Base-by-base conservation (phyloP, 2,329 filamentous ascomycete genomes). In the Tolypocladium tropicale region DNA sequence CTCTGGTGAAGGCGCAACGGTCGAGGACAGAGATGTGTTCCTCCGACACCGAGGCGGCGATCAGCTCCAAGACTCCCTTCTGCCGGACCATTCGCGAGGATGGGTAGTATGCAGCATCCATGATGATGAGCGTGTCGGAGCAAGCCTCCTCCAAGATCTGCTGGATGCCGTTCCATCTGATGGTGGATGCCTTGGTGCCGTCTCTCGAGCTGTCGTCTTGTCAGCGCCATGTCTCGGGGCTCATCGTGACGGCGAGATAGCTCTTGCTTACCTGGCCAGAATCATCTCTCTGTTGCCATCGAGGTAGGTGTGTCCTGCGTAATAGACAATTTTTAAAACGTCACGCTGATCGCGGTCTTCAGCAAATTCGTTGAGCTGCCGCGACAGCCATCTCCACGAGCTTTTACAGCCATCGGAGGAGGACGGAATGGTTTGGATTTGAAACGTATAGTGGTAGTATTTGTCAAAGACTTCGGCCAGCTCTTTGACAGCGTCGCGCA, bases 71-170 rank as follows among this genome's bases (percentile, higher is more conserved):
- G 10, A 82, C 76, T 2, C 81, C 81, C 52, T 74, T 74, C 54
- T 78, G 76, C 6, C 79, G 76, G 33, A 75, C 70, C 63, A 80
- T 76, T 58, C 74, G 77, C 2, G 77, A 76, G 10, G 78, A 78
- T 1, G 79, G 79, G 54, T 79, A 83, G 63, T 81, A 83, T 0
- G 78, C 77, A 6, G 80, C 76, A 65, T 84, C 81, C 78, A 84
- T 80, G 36, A 84, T 70, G 55, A 84, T 74, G 23, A 84, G 70
- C 5, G 77, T 79, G 63, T 84, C 81, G 3, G 80, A 75, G 33
- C 71, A 72, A 2, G 79, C 78, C 57, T 81, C 78, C 63, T 84
- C 81, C 9, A 84, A 69, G 18, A 77, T 76, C 58, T 78, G 76
- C 63, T 83, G 80, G 39, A 84, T 77, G 23, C 75, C 75, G 57